Evolutionary conservation across 371 early-diverging fungal genomes (phyloP).

Genomic region (Apophysomyces ossiformis): DNA sequence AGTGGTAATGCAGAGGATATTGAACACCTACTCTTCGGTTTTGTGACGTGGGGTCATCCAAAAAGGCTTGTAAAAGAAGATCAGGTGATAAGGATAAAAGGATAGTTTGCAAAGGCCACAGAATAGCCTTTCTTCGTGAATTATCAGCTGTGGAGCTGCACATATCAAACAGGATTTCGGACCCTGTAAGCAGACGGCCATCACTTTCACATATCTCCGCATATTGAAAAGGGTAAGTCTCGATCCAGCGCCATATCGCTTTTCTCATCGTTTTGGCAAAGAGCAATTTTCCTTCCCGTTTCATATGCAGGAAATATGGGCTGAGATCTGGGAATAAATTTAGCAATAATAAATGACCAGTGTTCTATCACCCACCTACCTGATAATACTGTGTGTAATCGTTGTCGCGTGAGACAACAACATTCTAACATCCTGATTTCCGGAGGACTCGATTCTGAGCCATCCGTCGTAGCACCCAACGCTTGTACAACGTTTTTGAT

Average conservation of each 20-base stretch:
- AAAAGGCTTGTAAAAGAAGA: constrained; percentile 60
- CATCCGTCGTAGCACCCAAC: constrained; percentile 28
- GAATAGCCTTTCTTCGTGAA: constrained; percentile 58
- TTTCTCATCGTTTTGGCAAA: constrained; percentile 71
- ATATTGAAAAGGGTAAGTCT: constrained; percentile 75
- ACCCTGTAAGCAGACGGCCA: constrained; percentile 70
- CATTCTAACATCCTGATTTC: constrained; percentile 43
- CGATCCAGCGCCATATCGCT: constrained; percentile 91
- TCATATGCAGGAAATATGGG: constrained; percentile 64
- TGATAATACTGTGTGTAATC: constrained; percentile 35
- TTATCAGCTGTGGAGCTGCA: constrained; percentile 71
- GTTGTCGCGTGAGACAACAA: constrained; percentile 27
- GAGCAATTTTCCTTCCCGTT: constrained; percentile 68
- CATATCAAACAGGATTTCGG: constrained; percentile 80
- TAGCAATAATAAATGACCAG: constrained; percentile 1
- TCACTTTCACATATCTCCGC: constrained; percentile 64
- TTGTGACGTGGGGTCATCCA: constrained; percentile 42
- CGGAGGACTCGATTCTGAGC: constrained; percentile 31
- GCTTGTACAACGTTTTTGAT: constrained; percentile 46
- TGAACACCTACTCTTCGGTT: constrained; percentile 34
- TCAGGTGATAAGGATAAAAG: constrained; percentile 79
- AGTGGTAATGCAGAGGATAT: not conserved
- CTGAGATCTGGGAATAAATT: constrained; percentile 57
- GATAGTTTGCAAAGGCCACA: constrained; percentile 85
- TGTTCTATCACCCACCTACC: constrained; percentile 22